Base-by-base conservation (phyloP, 768 basidiomycete species). In the Mycena galericulata region DNA sequence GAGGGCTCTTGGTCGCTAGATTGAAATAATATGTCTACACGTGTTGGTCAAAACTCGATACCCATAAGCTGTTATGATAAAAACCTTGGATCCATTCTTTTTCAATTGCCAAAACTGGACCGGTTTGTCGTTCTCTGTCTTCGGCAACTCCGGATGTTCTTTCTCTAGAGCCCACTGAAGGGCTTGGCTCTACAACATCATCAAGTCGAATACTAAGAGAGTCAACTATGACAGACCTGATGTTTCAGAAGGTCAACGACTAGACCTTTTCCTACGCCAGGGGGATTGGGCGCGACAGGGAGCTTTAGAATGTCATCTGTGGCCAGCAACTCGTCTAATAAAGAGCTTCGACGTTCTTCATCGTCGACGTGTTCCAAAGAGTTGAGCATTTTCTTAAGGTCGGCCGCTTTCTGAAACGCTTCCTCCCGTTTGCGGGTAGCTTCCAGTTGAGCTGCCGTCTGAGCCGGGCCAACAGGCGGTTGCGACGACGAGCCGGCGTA, bases 41-140 rank as follows among this genome's bases (percentile, higher is more conserved):
- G 26, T n/a, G 24, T 51, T 27, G 27, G 38, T 54, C 43, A 27
- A 45, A 34, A 51, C 24, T 32, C 32, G 22, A 11, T 36, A 20
- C 27, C 32, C 53, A 47, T 30, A 40, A 30, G 43, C 45, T 46
- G 22, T 41, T 4, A 17, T 6, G 30, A 71, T 29, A 32, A 82
- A 20, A 65, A 89, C 93, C 82, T 91, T 89, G 54, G 76, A 74
- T 0, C 82, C 85, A 30, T 78, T 81, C 74, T 87, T 90, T 73
- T 80, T 86, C 30, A 90, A 77, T 74, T 94, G 90, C 96, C 96
- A 98, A 73, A 98, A 96, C 77, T 97, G 96, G 1, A 95, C 92
- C 0, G 94, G 91, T 38, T 84, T 86, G 65, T 96, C 95, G 0
- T 78, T 76, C 55, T 90, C 88, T 34, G 80, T 86, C 64, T 82